Base-by-base conservation (phyloP, 2,329 filamentous ascomycete species). In the Orbilia blumenaviensis region DNA sequence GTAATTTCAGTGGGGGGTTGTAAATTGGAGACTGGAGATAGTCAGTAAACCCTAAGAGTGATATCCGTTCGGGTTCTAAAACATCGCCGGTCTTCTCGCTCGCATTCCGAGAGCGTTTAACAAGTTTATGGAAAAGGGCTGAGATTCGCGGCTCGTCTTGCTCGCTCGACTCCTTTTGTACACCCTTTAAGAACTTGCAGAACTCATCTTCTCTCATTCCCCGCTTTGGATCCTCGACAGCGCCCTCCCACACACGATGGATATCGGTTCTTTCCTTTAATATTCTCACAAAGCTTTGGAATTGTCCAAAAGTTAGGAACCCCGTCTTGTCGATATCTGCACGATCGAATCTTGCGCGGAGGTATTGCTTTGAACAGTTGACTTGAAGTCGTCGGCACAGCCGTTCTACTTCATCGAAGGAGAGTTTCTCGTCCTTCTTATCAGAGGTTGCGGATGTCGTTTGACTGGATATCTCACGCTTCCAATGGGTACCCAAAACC, bases 361-460 rank as follows among this genome's bases (percentile, higher is more conserved):
- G 85, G 50, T 91, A 90, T 66, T 88, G 87, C 76, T 90, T 89
- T 1, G 93, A 91, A 80, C 92, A 93, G 82, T 97, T 94, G 80
- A 99, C 97, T 82, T 98, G 94, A 52, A 98, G 86, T 80, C 91
- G 94, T 75, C 91, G 91, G 84, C 95, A 98, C 12, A 98, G 87
- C 73, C 90, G 89, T 81, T 94, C 91, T 29, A 97, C 90, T 9
- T 91, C 92, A 14, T 87, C 86, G 64, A 96, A 88, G 79, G 94
- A 90, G 62, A 98, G 89, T 64, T 88, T 88, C 80, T 93, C 91
- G 5, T 90, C 88, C 27, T 73, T 85, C 83, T 1, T 66, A 36
- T 74, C 68, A 1, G 71, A 67, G 12, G 61, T 41, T 12, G 3
- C 41, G 5, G 69, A 67, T 8, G 29, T 42, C 10, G 41, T 34